Evolutionary conservation across 768 basidiomycete genomes (phyloP).

Genomic region (Hygrocybe coccinea): DNA sequence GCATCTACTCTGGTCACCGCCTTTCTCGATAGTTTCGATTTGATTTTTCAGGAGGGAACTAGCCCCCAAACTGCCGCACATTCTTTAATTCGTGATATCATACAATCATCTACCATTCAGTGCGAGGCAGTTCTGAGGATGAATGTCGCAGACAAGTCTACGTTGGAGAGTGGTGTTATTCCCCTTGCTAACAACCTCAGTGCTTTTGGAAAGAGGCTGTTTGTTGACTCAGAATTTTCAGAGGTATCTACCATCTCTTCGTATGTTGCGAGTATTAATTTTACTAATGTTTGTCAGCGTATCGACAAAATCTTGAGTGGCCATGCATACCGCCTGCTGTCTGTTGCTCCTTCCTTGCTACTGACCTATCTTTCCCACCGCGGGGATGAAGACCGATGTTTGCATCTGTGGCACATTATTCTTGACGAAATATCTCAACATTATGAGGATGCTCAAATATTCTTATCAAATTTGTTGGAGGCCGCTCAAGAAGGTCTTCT

Average conservation of each 20-base stretch:
- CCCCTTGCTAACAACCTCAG: conserved; percentile 12
- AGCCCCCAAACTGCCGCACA: conserved; percentile 23
- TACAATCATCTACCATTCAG: conserved; percentile 31
- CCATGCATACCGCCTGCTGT: conserved; percentile 39
- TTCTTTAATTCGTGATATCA: conserved; percentile 29
- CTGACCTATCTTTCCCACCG: conserved; percentile 50
- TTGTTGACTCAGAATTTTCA: conserved; percentile 39
- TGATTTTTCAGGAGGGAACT: conserved; percentile 33
- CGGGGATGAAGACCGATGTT: conserved; percentile 27
- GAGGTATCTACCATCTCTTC: conserved; percentile 29
- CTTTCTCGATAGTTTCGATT: conserved; percentile 43
- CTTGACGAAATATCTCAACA: conserved; percentile 39
- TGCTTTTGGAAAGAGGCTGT: conserved; percentile 49
- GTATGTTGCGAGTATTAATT: neutral
- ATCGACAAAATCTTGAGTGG: conserved; percentile 42
- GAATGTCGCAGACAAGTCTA: conserved; percentile 3
- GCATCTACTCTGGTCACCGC: conserved; percentile 37
- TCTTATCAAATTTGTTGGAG: conserved; percentile 39
- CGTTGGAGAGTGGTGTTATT: neutral
- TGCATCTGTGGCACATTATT: conserved; percentile 45
- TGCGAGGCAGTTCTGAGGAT: conserved; percentile 25
- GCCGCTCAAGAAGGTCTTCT: conserved; percentile 37
- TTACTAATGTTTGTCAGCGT: conserved; percentile 26
- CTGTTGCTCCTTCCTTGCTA: conserved; percentile 40
- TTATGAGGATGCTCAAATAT: conserved; percentile 23